Conservation (phyloP, 2,329 filamentous ascomycete species). For the Chaetomium strumarium region DNA sequence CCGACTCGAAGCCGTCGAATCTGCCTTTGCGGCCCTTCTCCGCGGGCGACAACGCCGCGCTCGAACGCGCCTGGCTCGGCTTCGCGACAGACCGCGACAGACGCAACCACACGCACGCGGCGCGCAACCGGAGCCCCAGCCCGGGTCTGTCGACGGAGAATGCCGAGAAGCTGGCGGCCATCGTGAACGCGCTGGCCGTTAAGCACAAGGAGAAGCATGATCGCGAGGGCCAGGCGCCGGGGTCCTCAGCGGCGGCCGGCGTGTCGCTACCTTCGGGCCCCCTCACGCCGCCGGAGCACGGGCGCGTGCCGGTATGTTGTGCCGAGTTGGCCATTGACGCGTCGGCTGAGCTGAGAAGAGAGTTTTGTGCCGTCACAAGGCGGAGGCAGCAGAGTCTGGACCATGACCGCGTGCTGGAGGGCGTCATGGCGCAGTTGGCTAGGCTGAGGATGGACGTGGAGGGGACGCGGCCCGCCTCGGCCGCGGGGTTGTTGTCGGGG, state of each 20-base stretch:
- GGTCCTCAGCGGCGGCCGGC: background rate
- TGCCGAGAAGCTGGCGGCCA: constrained; percentile 31
- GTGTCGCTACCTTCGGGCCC: background rate
- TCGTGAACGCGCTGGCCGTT: constrained; percentile 40
- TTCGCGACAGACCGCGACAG: constrained; percentile 47
- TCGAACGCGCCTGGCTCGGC: constrained; percentile 71
- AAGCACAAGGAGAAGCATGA: constrained; percentile 45
- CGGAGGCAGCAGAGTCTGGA: constrained; percentile 35
- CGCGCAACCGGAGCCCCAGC: constrained; percentile 30
- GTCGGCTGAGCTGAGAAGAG: constrained; percentile 40
- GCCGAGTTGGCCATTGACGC: constrained; percentile 42
- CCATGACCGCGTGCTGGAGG: constrained; percentile 40
- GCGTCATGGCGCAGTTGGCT: constrained; percentile 34
- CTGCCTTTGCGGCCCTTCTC: constrained; percentile 72
- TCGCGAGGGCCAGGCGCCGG: constrained; percentile 30
- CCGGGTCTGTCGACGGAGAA: constrained; percentile 32
- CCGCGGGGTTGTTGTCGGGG: constrained; percentile 5
- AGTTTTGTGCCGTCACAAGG: constrained; percentile 46
- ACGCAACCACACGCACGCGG: constrained; percentile 40
- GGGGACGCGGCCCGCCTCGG: background rate
- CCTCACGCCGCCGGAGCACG: constrained; percentile 19
- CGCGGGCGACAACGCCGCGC: constrained; percentile 67
- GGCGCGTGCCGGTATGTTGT: constrained; percentile 39
- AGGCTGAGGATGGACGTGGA: constrained; percentile 7
- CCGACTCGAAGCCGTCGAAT: constrained; percentile 46